These are phyloP conservation scores for Desmodesmus armatus DNA, from an alignment of 139 green algal species.

Conservation along the genomic window DNA sequence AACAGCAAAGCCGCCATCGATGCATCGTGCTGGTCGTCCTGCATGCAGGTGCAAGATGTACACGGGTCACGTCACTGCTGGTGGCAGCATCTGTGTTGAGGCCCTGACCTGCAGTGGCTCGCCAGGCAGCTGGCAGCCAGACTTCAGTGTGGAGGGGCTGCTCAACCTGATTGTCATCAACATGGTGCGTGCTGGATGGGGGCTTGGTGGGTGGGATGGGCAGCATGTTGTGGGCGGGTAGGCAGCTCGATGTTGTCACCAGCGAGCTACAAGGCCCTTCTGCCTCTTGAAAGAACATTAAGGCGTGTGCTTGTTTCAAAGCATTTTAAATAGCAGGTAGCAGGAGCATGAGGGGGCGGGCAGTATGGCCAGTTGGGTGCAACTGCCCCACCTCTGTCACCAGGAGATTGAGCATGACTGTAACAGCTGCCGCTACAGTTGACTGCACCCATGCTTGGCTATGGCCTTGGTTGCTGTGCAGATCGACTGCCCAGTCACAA, in stretches of 20 bases:
- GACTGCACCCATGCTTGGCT: background rate
- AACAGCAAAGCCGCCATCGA: too few species aligned
- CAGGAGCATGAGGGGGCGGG: too few species aligned
- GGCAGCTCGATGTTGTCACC: too few species aligned
- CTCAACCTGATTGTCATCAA: slow-evolving; percentile 35
- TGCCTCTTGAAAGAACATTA: too few species aligned
- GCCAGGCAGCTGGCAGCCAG: slow-evolving; percentile 40
- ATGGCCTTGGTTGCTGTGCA: background rate
- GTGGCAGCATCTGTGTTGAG: slow-evolving; percentile 57
- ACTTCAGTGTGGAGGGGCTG: slow-evolving; percentile 41
- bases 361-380: too few species aligned
- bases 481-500: slow-evolving; percentile 32
- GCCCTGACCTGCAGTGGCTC: slow-evolving; percentile 41
- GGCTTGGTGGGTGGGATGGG: too few species aligned
- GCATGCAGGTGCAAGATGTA: slow-evolving; percentile 39
- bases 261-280: too few species aligned
- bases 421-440: too few species aligned
- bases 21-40: background rate
- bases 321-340: too few species aligned
- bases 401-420: background rate
- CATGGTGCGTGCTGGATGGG: too few species aligned
- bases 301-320: background rate
- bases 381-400: too few species aligned
- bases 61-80: slow-evolving; percentile 48
- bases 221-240: too few species aligned